Percentiles rank a stretch among this genome's conserved stretches.
phyloP scores from a whole-genome alignment of 78 protist genomes.

The Andalucia godoyi region DNA sequence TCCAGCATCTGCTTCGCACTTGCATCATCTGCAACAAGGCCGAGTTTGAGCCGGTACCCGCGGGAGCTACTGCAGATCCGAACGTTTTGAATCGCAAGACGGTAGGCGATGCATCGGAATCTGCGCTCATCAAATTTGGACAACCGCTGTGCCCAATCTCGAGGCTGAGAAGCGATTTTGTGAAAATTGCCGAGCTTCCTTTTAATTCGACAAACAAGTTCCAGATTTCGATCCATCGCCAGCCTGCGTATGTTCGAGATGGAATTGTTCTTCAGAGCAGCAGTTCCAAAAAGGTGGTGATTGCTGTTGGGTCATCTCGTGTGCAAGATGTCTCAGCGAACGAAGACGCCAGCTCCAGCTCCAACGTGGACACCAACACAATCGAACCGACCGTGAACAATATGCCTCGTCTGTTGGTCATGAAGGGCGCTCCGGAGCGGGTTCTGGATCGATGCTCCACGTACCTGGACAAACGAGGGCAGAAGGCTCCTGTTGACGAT shows the following conservation, averaged over 20 bases:
- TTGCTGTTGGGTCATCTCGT: constrained; percentile 48
- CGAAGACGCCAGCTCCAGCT: constrained; percentile 3
- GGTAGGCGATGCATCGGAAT: constrained; percentile 83
- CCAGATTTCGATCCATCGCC: neutral
- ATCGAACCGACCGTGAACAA: constrained; percentile 22
- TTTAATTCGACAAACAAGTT: constrained; percentile 92
- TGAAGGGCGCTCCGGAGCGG: constrained; percentile 85
- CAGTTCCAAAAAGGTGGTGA: neutral
- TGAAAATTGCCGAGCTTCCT: constrained; percentile 66
- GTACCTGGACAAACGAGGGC: constrained; percentile 16
- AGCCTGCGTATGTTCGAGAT: neutral
- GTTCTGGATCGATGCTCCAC: constrained; percentile 38
- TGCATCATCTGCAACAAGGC: too few species aligned
- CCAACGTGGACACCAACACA: neutral
- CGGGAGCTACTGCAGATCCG: too few species aligned
- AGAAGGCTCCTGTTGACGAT: too few species aligned
- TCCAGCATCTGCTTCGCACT: too few species aligned
- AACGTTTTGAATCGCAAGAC: neutral
- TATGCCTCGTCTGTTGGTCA: neutral
- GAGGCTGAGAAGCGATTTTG: constrained; percentile 5
- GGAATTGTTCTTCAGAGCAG: constrained; percentile 11
- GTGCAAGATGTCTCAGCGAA: constrained; percentile 30
- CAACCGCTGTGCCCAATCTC: neutral
- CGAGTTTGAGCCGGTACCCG: too few species aligned
- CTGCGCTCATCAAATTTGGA: constrained; percentile 57